Evolutionary conservation across 441 rosid species (phyloP).

Genomic region (Hypseocharis bilobata): DNA sequence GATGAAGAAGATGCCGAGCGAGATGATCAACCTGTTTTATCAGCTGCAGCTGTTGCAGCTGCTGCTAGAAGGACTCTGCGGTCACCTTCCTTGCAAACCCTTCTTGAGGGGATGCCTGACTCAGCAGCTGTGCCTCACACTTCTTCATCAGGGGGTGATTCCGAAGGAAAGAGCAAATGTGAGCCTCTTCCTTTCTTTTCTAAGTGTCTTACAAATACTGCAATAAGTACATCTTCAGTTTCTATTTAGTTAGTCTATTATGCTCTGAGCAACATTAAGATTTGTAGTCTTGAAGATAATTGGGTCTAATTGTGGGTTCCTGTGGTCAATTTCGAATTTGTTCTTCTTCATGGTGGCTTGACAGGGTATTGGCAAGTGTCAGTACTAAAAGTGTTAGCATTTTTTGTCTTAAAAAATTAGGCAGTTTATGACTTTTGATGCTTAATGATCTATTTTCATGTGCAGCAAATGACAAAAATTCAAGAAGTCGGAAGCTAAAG

Average conservation of each 20-base stretch:
- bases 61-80: constrained; percentile 81
- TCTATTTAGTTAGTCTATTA: background rate
- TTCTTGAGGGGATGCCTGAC: constrained; percentile 72
- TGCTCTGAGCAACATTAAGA: constrained; percentile 1
- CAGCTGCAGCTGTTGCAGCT: constrained; percentile 83
- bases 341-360: background rate
- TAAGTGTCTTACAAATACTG: background rate
- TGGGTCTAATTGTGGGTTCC: constrained; percentile 4
- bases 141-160: constrained; percentile 83
- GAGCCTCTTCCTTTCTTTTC: constrained; percentile 13
- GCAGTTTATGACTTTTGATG: constrained; percentile 6
- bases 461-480: constrained; percentile 84
- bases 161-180: constrained; percentile 95
- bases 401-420: background rate
- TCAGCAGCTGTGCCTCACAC: constrained; percentile 52
- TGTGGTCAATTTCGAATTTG: background rate
- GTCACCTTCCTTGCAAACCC: constrained; percentile 82
- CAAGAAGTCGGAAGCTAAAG: constrained; percentile 75
- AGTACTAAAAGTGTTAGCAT: constrained; percentile 10
- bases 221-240: background rate
- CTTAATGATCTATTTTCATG: constrained; percentile 23
- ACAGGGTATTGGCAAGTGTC: background rate
- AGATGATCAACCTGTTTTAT: constrained; percentile 51
- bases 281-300: background rate
- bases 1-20: constrained; percentile 49